A percentile compares a stretch with the other conserved stretches of the same genome.
phyloP scores from a whole-genome alignment of 2,329 filamentous ascomycete species.

The Colletotrichum liriopes region DNA sequence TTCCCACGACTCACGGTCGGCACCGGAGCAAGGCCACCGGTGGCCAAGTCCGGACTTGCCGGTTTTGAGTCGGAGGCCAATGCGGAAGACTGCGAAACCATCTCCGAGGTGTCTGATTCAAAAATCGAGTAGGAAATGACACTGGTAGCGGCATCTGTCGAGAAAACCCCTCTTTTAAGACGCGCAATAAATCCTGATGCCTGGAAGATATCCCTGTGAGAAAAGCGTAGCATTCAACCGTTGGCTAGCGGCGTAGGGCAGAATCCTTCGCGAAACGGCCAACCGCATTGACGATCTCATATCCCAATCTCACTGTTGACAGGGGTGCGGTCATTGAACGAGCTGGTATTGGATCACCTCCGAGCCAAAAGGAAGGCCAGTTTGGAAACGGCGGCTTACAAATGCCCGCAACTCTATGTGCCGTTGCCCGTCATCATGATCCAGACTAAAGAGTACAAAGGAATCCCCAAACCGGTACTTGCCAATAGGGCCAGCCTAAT shows the following conservation, averaged over 20 bases:
- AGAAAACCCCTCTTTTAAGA: not conserved
- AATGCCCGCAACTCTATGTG: too few relatives aligned
- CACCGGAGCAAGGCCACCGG: conserved; percentile 11
- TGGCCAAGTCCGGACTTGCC: conserved; percentile 8
- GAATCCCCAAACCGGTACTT: not conserved
- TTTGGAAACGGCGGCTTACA: not conserved
- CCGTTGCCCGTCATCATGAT: too few relatives aligned
- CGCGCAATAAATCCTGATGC: not conserved
- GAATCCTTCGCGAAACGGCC: conserved; percentile 6
- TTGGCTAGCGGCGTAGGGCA: conserved; percentile 28
- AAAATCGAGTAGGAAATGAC: not conserved
- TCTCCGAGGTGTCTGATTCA: not conserved
- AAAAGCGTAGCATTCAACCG: not conserved
- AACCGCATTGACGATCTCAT: not conserved
- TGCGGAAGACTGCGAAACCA: not conserved
- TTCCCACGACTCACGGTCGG: conserved; percentile 16
- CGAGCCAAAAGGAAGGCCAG: not conserved
- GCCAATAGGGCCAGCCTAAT: too few relatives aligned
- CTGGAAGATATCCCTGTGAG: conserved; percentile 4
- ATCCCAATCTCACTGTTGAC: not conserved
- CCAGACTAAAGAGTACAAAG: not conserved
- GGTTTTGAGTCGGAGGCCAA: conserved; percentile 1
- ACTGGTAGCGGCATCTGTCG: not conserved
- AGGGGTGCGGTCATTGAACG: not conserved
- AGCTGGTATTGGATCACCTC: not conserved